A percentile compares a stretch with the other conserved stretches of the same genome.
These are phyloP conservation scores for Plasmodium yoelii DNA, from an alignment of 169 alveolate species.

Conservation along the genomic window DNA sequence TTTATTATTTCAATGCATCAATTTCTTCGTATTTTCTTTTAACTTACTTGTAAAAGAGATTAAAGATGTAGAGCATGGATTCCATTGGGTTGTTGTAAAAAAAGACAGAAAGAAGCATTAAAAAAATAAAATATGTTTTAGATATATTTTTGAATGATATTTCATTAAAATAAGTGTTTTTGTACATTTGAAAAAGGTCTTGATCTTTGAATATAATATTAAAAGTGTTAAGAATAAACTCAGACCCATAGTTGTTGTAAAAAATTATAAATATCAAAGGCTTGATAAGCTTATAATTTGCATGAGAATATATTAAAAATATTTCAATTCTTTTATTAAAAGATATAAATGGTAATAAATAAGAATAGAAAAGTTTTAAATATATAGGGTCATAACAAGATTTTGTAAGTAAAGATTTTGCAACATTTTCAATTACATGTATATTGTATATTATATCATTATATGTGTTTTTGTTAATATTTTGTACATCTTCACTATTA, in stretches of 20 bases:
- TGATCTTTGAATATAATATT: conserved; percentile 7
- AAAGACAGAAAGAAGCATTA: conserved; percentile 40
- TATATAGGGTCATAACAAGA: conserved; percentile 51
- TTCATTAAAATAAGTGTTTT: conserved; percentile 39
- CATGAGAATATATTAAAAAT: conserved; percentile 40
- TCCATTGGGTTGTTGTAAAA: conserved; percentile 45
- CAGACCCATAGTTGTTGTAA: conserved; percentile 34
- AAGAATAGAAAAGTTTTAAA: conserved; percentile 43
- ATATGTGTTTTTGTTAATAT: conserved; percentile 55
- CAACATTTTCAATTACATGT: conserved; percentile 20
- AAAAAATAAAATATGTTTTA: conserved; percentile 41
- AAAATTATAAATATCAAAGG: conserved; percentile 37
- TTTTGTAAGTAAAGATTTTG: conserved; percentile 29
- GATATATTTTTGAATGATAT: conserved; percentile 40
- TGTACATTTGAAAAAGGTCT: conserved; percentile 50
- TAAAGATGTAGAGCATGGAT: conserved; percentile 44
- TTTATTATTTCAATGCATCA: no score
- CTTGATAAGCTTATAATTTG: conserved; percentile 47
- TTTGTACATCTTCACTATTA: conserved; percentile 2
- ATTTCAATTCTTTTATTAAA: conserved; percentile 61
- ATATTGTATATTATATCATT: conserved; percentile 35
- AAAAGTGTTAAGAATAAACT: conserved; percentile 22
- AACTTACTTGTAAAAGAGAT: conserved; percentile 50
- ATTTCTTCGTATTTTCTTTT: neutral
- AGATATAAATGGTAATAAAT: conserved; percentile 60